Conservation (phyloP, 1,139 yeast genomes). For the Saccharomyces hybrid region DNA sequence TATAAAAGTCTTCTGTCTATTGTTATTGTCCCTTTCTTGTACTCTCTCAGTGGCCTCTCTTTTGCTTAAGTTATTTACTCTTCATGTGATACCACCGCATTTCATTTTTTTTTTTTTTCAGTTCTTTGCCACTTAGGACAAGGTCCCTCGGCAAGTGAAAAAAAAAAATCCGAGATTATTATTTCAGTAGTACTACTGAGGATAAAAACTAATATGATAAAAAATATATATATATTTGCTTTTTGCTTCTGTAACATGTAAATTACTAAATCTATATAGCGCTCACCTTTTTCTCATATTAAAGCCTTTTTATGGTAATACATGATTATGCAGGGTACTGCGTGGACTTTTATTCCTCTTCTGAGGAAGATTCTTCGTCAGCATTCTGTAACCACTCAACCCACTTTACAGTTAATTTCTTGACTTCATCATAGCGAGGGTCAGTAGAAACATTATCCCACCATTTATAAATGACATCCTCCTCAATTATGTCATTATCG, state of each 20-base stretch:
- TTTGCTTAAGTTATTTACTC: constrained; percentile 49
- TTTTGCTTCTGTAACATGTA: neutral
- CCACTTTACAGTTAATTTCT: constrained; percentile 60
- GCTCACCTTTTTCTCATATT: neutral
- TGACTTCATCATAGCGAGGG: constrained; percentile 42
- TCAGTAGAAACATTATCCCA: constrained; percentile 51
- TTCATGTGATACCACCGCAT: constrained; percentile 37
- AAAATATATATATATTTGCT: neutral
- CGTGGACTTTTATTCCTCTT: constrained; percentile 13
- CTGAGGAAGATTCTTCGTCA: constrained; percentile 58
- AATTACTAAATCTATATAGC: neutral
- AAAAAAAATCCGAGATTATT: neutral
- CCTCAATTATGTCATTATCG: constrained; percentile 74
- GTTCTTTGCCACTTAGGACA: neutral
- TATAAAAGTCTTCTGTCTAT: neutral
- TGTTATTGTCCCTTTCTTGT: neutral
- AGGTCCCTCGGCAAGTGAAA: neutral
- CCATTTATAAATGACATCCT: constrained; percentile 74
- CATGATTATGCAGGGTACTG: neutral
- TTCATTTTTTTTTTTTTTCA: neutral
- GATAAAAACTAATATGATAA: neutral
- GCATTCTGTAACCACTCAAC: constrained; percentile 84
- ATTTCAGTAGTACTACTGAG: neutral
- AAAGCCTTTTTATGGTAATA: neutral
- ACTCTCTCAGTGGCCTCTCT: neutral